A percentile compares a stretch with the other conserved stretches of the same genome.
Conservation (phyloP, 257 asterid genomes). For the Haberlea rhodopensis region DNA sequence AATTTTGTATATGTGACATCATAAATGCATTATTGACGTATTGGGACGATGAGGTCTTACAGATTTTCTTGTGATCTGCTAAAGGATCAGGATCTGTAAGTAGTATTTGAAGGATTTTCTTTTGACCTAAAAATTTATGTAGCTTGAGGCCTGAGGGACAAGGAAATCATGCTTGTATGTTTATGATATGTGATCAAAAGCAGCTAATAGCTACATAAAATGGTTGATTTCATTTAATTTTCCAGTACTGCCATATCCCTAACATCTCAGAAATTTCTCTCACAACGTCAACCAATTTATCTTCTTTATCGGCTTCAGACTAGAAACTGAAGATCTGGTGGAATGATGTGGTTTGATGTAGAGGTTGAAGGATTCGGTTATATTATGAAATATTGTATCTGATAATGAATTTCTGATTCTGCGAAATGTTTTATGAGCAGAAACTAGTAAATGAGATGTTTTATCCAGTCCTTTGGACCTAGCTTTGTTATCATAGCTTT, state of each 20-base stretch:
- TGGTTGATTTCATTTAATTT: not conserved
- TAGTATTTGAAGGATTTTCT: no score
- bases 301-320: not conserved
- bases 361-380: conserved; percentile 5
- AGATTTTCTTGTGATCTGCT: no score
- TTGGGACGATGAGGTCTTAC: no score
- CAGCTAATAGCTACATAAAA: not conserved
- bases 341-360: not conserved
- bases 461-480: not conserved
- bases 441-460: no score
- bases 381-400: conserved; percentile 13
- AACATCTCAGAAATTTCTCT: not conserved
- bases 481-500: no score
- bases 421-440: no score
- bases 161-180: not conserved
- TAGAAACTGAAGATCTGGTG: no score
- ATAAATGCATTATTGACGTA: no score
- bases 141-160: not conserved
- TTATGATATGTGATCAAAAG: not conserved
- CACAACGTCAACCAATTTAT: not conserved
- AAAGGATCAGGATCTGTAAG: not conserved
- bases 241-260: not conserved
- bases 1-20: no score
- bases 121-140: not conserved
- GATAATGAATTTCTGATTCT: not conserved